Evolutionary conservation across 345 rosid genomes (phyloP).

Genomic region (Gossypioides kirkii): DNA sequence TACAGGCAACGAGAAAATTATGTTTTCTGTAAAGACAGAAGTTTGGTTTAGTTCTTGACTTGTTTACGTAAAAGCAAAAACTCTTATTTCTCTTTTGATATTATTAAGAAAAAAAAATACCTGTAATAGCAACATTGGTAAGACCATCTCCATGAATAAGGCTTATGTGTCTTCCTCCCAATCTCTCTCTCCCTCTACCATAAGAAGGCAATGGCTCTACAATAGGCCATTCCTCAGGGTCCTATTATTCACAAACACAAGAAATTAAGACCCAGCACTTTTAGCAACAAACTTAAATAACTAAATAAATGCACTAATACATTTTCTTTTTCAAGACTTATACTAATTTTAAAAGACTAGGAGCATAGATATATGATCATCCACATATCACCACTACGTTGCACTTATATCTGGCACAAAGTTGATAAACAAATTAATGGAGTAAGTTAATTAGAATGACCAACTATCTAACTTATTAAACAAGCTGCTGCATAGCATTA

Average conservation of each 20-base stretch:
- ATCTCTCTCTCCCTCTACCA: constrained; percentile 99
- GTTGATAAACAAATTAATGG: not conserved
- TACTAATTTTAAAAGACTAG: not conserved
- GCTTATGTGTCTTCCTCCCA: constrained; percentile 94
- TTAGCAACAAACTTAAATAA: not conserved
- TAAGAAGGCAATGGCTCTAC: constrained; percentile 91
- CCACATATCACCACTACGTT: not conserved
- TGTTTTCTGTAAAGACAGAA: not conserved
- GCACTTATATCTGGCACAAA: not conserved
- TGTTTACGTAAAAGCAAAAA: not conserved
- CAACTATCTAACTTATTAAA: not conserved
- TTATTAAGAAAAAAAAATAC: constrained; percentile 23
- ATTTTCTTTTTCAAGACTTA: not conserved
- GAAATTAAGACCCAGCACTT: not conserved
- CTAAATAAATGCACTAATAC: not conserved
- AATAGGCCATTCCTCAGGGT: constrained; percentile 81
- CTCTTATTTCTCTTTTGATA: not conserved
- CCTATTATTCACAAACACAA: constrained; percentile 36
- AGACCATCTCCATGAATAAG: constrained; percentile 95
- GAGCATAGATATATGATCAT: not conserved
- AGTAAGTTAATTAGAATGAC: not conserved
- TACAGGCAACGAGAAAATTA: not conserved
- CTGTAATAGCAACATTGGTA: constrained; percentile 83
- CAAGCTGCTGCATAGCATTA: not conserved
- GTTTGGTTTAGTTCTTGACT: not conserved